Evolutionary conservation across 2,329 filamentous ascomycete species (phyloP), one percentile per base, ranked within the genome.

Genomic region (Ampelomyces quisqualis): DNA sequence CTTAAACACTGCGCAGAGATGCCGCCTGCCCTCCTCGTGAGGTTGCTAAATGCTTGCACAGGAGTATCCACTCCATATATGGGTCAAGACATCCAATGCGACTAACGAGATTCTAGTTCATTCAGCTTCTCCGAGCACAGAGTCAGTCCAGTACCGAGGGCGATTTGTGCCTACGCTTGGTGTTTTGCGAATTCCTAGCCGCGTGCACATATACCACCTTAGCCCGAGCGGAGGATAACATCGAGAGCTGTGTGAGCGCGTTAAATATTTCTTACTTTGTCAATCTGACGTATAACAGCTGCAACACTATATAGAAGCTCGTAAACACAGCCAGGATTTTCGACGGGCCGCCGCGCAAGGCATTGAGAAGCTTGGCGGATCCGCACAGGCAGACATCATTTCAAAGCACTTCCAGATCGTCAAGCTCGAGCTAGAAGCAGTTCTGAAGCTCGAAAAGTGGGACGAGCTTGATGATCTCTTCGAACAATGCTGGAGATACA

Each of bases 391-490:
- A 1, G 83, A 87, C 55, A 70, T 88, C 11, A 56, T 73, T 5
- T 66, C 70, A 2, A 90, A 89, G 57, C 71, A 86, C 23, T 76
- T 82, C 5, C 78, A 81, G 2, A 68, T 95, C 13, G 71, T 88
- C 6, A 80, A 85, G 1, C 87, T 90, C 50, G 86, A 93, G 51
- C 86, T 95, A 46, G 90, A 95, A 70, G 85, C 82, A 2, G 81
- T 84, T 0, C 70, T 86, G 26, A 75, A 74, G 21, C 71, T 93
- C 4, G 78, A 81, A 44, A 74, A 77, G 14, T 93, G 84, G 85
- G 78, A 86, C 29, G 75, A 79, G 24, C 70, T 94, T 1, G 70
- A 75, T 4, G 65, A 71, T 11, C 78, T 89, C 6, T 76, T 93
- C 15, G 68, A 76, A 13, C 69, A 62, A 24, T 65, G 62, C 36